Evolutionary conservation across 2,329 filamentous ascomycete genomes (phyloP), one percentile per base, ranked within the genome.

Genomic region (Diaporthe humulicola): DNA sequence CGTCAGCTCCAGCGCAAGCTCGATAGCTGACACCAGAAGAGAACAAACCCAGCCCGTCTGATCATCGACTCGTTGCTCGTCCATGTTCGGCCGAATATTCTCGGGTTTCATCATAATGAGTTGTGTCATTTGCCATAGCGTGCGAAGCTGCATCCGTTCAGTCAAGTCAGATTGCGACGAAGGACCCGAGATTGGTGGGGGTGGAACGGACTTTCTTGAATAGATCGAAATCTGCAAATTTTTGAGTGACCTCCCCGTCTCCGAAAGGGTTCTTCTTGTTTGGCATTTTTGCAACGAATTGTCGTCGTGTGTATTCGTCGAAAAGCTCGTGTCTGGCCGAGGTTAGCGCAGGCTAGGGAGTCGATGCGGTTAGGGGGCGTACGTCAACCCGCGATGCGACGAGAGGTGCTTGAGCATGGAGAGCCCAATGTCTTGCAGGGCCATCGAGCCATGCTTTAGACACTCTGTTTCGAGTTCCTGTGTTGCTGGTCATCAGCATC

Each of bases 341-440:
- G 72, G 33, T 64, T 10, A 74, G 70, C 74, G 38, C 22, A 56
- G 52, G n/a, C 25, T 30, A 40, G 54, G 52, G 10, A 48, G 45
- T 38, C 30, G 48, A 40, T 67, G 54, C 77, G 36, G n/a, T 30
- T 42, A 54, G 28, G 42, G 42, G 40, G 89, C 94, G 78, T 90
- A 98, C 95, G 93, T 97, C 64, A 98, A 87, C 77, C 96, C 96
- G 77, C 96, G 93, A 86, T 98, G 95, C 75, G 96, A 98, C 42
- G 97, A 98, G 67, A 98, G 93, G 82, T 94, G 95, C 88, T 98
- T 98, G 75, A 98, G 91, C 28, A 98, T 88, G 72, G 94, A 92
- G 60, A 99, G 89, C 48, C 95, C 96, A 79, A 98, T 95, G 73
- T 96, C 91, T 76, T 93, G 87, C 25, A 99, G 88, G 77, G 93